phyloP scores from a whole-genome alignment of 768 basidiomycete genomes.

The Leccinum aurantiacum region DNA sequence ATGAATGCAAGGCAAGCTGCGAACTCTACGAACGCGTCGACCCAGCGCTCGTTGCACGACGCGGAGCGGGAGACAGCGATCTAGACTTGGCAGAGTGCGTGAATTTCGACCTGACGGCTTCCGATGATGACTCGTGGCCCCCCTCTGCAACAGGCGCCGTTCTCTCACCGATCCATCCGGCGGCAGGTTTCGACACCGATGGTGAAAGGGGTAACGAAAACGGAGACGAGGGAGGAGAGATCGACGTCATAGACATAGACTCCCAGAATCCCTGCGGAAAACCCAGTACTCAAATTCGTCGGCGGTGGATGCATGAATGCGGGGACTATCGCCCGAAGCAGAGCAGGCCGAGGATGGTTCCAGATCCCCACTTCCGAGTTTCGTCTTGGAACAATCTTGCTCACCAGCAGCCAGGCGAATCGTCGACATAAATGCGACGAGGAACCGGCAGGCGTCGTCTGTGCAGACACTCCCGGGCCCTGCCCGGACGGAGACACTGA shows the following conservation, averaged over 20 bases:
- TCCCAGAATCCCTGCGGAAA: conserved; percentile 32
- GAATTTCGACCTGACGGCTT: too few species aligned
- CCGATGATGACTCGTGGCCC: too few species aligned
- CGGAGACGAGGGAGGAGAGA: conserved; percentile 18
- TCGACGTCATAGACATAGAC: conserved; percentile 8
- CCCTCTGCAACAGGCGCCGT: too few species aligned
- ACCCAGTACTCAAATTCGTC: conserved; percentile 8
- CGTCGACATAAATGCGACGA: neutral
- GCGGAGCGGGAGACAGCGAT: too few species aligned
- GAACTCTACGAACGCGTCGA: conserved; percentile 7
- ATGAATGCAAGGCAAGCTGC: conserved; percentile 5
- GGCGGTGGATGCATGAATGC: conserved; percentile 3
- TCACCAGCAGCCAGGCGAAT: neutral
- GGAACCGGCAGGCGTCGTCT: neutral
- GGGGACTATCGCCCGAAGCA: neutral
- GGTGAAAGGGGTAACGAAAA: conserved; percentile 17
- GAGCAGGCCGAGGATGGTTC: neutral
- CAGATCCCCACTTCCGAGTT: neutral
- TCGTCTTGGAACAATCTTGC: neutral
- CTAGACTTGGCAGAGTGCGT: too few species aligned
- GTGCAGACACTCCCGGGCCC: too few species aligned
- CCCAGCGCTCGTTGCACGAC: too few species aligned
- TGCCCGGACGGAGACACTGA: too few species aligned
- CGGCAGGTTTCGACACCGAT: conserved; percentile 3
- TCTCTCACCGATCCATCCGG: neutral